Conservation (phyloP, 768 basidiomycete species). For the Crepidotus variabilis region DNA sequence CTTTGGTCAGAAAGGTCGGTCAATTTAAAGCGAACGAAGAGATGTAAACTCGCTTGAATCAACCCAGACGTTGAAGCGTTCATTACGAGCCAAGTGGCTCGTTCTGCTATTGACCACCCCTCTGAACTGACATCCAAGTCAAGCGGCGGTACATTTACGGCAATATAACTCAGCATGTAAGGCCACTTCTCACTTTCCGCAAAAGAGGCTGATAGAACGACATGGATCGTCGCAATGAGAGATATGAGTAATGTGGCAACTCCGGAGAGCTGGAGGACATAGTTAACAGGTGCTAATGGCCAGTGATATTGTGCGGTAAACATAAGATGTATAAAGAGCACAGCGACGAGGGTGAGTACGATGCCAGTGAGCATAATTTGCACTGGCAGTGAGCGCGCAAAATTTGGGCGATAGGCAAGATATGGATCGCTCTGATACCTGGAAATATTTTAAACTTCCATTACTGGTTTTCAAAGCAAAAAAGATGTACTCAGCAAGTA, state of each 20-base stretch:
- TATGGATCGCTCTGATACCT: slow-evolving; percentile 59
- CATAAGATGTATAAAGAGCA: slow-evolving; percentile 87
- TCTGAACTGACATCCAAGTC: slow-evolving; percentile 24
- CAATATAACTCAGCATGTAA: slow-evolving; percentile 93
- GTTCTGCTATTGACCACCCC: slow-evolving; percentile 61
- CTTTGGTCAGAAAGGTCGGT: background rate
- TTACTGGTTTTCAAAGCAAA: background rate
- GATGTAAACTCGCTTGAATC: slow-evolving; percentile 63
- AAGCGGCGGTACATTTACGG: slow-evolving; percentile 69
- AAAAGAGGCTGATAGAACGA: slow-evolving; percentile 60
- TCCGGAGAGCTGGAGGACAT: slow-evolving; percentile 81
- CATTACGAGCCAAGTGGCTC: slow-evolving; percentile 82
- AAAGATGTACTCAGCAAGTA: background rate
- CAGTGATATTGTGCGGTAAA: slow-evolving; percentile 97
- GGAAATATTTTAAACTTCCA: background rate
- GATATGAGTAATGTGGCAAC: slow-evolving; percentile 78
- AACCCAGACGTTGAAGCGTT: slow-evolving; percentile 80
- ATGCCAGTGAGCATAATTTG: slow-evolving; percentile 87
- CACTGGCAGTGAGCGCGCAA: slow-evolving; percentile 85
- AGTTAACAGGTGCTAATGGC: slow-evolving; percentile 91
- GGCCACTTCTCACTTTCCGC: slow-evolving; percentile 79
- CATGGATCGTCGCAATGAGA: slow-evolving; percentile 70
- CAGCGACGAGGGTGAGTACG: slow-evolving; percentile 76
- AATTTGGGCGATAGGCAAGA: slow-evolving; percentile 70
- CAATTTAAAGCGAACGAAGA: background rate